A percentile compares a stretch with the other conserved stretches of the same genome.
These are phyloP conservation scores for Acanthamoeba divionensis DNA, from an alignment of 208 protist genomes.

Conservation along the genomic window DNA sequence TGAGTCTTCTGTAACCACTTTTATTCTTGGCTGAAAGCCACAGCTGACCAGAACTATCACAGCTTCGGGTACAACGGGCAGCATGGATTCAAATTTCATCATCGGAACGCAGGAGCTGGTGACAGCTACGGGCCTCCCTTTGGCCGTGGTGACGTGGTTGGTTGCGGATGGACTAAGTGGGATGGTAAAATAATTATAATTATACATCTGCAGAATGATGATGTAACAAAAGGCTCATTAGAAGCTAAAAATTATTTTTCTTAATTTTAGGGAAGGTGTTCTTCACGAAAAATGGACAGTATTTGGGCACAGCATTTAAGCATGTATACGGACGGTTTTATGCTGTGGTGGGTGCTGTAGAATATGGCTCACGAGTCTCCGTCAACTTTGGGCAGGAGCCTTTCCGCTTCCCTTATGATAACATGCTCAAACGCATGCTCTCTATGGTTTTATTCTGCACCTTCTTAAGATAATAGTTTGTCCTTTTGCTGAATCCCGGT, in stretches of 20 bases:
- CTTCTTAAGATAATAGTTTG: no score
- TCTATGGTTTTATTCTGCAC: no score
- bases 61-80: background rate
- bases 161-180: constrained; percentile 40
- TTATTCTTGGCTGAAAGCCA: no score
- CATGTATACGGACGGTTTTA: constrained; percentile 22
- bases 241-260: no score
- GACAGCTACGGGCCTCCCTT: background rate
- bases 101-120: background rate
- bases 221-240: no score
- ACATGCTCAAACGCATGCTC: background rate
- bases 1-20: no score
- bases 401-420: background rate
- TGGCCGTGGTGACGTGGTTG: constrained; percentile 22
- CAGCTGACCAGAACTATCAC: no score
- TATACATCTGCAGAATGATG: no score
- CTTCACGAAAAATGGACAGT: constrained; percentile 49
- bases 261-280: no score
- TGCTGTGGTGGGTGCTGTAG: background rate
- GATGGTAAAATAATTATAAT: no score
- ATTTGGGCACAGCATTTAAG: constrained; percentile 9
- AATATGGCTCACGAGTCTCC: background rate
- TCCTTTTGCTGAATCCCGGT: no score
- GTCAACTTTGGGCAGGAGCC: constrained; percentile 50
- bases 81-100: background rate